Base-by-base conservation (phyloP, 192 early-diverging fungal genomes). In the Rhizoclosmatium globosum region DNA sequence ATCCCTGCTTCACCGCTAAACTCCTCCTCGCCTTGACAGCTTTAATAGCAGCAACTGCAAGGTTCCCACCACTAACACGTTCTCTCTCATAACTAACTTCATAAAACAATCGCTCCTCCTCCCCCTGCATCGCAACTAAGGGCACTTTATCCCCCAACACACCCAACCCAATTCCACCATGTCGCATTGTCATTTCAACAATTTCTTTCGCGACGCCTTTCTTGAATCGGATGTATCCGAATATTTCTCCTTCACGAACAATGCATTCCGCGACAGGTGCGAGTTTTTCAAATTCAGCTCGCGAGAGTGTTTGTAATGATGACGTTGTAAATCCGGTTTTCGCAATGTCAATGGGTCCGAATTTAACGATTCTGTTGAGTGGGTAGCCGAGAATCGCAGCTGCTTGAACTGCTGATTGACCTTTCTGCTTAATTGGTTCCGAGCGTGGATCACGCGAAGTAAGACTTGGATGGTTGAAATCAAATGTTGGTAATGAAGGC, bases 381-480 rank as follows among this genome's bases (percentile, higher is more conserved):
- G 69, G 69, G 69, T 56, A 71, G 6, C 69, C 69, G 21, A 71
- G 50, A 4, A 57, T 38, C 1, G 21, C 47, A 48, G 48, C n/a
- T 9, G 69, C 21, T 31, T 71, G 69, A 48, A 71, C 47, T 2
- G 69, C 11, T 1, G 41, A 23, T 56, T 71, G 69, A n/a, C 69
- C 69, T 13, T n/a, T 48, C 13, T 56, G 48, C 38, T 71, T 71
- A 48, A 71, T 48, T 23, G 69, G 47, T 19, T 13, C 38, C 1
- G 69, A 43, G 23, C 48, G 69, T 17, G 47, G 44, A 23, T 19
- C 15, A n/a, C 38, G 15, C 7, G 31, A 47, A 31, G 48, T 57
- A 48, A 57, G 69, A n/a, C 31, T 43, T 13, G 69, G 69, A 46
- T 71, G 44, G 50, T 71, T 71, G 66, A 68, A 68, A 46, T 68